Evolutionary conservation across 768 basidiomycete genomes (phyloP).

Genomic region (Tylopilus vinaceipallidus): DNA sequence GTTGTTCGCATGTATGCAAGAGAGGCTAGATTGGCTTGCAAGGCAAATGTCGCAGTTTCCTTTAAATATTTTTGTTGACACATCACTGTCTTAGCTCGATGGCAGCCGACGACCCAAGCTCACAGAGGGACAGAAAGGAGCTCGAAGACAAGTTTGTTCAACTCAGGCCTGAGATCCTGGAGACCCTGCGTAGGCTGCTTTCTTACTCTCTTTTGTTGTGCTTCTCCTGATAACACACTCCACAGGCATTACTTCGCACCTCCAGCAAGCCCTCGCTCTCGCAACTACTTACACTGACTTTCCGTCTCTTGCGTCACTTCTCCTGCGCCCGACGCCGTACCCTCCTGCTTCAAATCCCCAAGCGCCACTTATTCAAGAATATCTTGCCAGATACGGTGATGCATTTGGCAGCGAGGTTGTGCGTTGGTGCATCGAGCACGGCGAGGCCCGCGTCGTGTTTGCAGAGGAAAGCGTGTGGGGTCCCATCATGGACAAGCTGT

Average conservation of each 20-base stretch:
- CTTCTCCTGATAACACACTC: slow-evolving; percentile 1
- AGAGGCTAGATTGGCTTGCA: slow-evolving; percentile 66
- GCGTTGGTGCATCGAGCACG: slow-evolving; percentile 89
- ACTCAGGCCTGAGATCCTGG: slow-evolving; percentile 73
- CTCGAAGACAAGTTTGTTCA: slow-evolving; percentile 66
- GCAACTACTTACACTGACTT: slow-evolving; percentile 90
- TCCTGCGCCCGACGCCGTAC: slow-evolving; percentile 64
- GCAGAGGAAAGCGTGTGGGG: slow-evolving; percentile 65
- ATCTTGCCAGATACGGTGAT: slow-evolving; percentile 76
- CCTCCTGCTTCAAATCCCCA: slow-evolving; percentile 66
- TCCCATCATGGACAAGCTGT: slow-evolving; percentile 69
- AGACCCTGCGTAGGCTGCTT: slow-evolving; percentile 68
- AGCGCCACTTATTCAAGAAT: slow-evolving; percentile 57
- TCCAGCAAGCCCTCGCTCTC: slow-evolving; percentile 70
- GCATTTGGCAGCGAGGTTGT: slow-evolving; percentile 89
- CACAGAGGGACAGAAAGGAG: slow-evolving; percentile 54
- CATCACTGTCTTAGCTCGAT: slow-evolving; percentile 37
- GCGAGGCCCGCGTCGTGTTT: slow-evolving; percentile 80
- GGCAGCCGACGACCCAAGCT: slow-evolving; percentile 46
- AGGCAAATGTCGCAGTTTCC: slow-evolving; percentile 38
- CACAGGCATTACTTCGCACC: slow-evolving; percentile 64
- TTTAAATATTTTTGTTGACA: not conserved
- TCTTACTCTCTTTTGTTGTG: not conserved
- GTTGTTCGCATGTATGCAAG: slow-evolving; percentile 64
- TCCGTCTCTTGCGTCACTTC: slow-evolving; percentile 78